Conservation (phyloP, 129 eudicot genomes). For the Chrysanthemum seticuspe region DNA sequence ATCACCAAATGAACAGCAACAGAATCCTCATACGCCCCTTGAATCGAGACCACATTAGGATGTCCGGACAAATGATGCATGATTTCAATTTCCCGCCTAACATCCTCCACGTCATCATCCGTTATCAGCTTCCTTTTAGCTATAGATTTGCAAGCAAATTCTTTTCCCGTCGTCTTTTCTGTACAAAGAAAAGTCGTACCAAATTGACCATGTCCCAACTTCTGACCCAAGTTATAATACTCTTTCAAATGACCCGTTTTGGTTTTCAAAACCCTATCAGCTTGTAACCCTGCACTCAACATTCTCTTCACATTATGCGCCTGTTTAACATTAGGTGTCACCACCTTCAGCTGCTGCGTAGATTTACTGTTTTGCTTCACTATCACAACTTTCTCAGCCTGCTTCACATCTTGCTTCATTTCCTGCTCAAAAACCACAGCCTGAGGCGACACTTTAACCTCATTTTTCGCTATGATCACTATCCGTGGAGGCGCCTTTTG, state of each 20-base stretch:
- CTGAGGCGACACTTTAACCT: constrained; percentile 20
- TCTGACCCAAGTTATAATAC: constrained; percentile 58
- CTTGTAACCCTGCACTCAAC: constrained; percentile 75
- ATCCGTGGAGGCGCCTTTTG: constrained; percentile 53
- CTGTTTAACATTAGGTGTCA: constrained; percentile 23
- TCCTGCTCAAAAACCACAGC: constrained; percentile 16
- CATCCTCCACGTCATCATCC: constrained; percentile 76
- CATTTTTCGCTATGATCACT: constrained; percentile 42
- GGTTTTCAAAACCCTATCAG: constrained; percentile 58
- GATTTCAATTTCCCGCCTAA: constrained; percentile 82
- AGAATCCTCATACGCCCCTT: constrained; percentile 83
- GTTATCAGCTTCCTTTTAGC: constrained; percentile 68
- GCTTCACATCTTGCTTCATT: constrained; percentile 21
- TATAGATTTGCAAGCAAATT: constrained; percentile 85
- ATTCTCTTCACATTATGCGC: constrained; percentile 50
- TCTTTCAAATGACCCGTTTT: constrained; percentile 84
- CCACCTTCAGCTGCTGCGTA: too few species aligned
- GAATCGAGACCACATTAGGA: constrained; percentile 64
- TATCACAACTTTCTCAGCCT: constrained; percentile 30
- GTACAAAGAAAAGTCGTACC: constrained; percentile 79
- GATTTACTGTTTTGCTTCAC: constrained; percentile 39
- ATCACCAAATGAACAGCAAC: constrained; percentile 85
- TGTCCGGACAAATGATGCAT: constrained; percentile 82
- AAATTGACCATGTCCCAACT: constrained; percentile 84
- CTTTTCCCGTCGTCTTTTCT: constrained; percentile 60